Conservation (phyloP, 257 asterid genomes). For the Galeopsis tetrahit region DNA sequence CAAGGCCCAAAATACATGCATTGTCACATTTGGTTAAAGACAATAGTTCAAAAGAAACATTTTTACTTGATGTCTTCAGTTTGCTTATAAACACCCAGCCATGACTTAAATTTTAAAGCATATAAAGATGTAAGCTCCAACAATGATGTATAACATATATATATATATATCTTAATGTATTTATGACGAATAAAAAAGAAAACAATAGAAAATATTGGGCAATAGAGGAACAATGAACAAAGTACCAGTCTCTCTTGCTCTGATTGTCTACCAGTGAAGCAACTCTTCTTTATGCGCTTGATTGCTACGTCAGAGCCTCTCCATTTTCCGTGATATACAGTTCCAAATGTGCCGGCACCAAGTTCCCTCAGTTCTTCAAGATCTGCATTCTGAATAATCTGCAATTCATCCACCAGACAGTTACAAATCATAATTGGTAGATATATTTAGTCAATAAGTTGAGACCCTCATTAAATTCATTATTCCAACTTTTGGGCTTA, state of each 20-base stretch:
- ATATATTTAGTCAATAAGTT: not conserved
- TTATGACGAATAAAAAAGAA: slow-evolving; percentile 4
- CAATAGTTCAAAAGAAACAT: slow-evolving; percentile 22
- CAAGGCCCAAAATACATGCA: slow-evolving; percentile 22
- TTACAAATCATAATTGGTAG: slow-evolving; percentile 22
- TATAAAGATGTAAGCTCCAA: not conserved
- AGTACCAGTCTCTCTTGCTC: slow-evolving; percentile 87
- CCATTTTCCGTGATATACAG: slow-evolving; percentile 57
- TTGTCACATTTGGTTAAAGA: slow-evolving; percentile 4
- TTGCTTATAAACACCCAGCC: slow-evolving; percentile 23
- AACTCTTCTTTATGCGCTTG: slow-evolving; percentile 80
- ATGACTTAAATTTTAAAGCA: slow-evolving; percentile 17
- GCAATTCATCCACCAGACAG: slow-evolving; percentile 34
- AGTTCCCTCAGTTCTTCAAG: slow-evolving; percentile 54
- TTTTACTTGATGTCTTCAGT: slow-evolving; percentile 23
- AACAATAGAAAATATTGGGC: not conserved
- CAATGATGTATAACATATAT: not conserved
- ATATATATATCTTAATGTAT: not conserved
- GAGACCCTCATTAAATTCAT: slow-evolving; percentile 16
- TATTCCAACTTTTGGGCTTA: slow-evolving; percentile 1
- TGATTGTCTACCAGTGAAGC: slow-evolving; percentile 80
- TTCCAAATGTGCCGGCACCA: slow-evolving; percentile 58
- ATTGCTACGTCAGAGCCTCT: slow-evolving; percentile 84
- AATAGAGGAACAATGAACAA: slow-evolving; percentile 18
- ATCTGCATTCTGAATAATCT: slow-evolving; percentile 50